These are phyloP conservation scores for Opeltia flavorubescens DNA, from an alignment of 495 filamentous ascomycete genomes.

Conservation along the genomic window DNA sequence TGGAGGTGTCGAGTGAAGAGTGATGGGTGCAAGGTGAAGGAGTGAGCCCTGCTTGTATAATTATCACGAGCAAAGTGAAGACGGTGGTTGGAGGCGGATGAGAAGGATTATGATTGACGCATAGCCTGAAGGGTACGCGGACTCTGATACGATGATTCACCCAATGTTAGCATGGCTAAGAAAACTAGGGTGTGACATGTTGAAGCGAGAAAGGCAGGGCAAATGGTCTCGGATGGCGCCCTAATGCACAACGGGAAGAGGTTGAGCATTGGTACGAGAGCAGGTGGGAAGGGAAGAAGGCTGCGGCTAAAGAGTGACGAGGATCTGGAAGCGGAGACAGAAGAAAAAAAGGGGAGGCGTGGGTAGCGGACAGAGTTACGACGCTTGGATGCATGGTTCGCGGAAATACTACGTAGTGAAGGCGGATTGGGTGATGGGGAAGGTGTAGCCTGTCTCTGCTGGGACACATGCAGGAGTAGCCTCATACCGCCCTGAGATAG, in stretches of 20 bases:
- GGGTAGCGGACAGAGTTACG: neutral
- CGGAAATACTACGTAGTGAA: too few species aligned
- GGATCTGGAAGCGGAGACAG: constrained; percentile 1
- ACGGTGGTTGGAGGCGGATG: constrained; percentile 6
- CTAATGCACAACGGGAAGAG: constrained; percentile 1
- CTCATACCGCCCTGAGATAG: neutral
- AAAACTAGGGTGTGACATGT: constrained; percentile 1
- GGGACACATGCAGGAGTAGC: neutral
- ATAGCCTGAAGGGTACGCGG: constrained; percentile 1
- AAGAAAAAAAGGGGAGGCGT: neutral
- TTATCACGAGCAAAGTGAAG: neutral
- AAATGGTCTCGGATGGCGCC: constrained; percentile 2
- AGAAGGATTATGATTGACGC: constrained; percentile 1
- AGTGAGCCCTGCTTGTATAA: neutral
- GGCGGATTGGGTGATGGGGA: neutral
- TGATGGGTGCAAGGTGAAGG: constrained; percentile 4
- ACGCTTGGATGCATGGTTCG: constrained; percentile 1
- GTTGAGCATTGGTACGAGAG: neutral
- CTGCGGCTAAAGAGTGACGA: constrained; percentile 4
- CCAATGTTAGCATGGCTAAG: neutral
- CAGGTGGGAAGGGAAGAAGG: neutral
- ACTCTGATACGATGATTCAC: constrained; percentile 5
- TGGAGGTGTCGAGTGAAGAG: constrained; percentile 4
- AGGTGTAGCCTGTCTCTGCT: neutral
- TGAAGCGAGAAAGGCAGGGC: constrained; percentile 1